Conservation (phyloP, 192 early-diverging fungal genomes). For the Gaertneriomyces semiglobifer region DNA sequence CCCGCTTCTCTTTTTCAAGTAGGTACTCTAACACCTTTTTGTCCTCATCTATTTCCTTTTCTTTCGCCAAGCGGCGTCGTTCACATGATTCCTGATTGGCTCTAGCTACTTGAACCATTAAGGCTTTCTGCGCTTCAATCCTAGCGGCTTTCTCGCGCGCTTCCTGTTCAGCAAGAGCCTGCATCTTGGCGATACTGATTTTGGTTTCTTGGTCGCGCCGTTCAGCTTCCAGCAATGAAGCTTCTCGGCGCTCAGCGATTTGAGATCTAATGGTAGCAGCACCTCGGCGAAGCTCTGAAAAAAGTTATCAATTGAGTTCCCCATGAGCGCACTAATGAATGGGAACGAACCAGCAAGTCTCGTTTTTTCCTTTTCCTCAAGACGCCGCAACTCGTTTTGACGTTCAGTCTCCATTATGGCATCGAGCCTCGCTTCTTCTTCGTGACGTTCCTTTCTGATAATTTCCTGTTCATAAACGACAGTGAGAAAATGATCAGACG, state of each 20-base stretch:
- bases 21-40: constrained; percentile 54
- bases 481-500: not conserved
- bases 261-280: constrained; percentile 54
- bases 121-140: constrained; percentile 36
- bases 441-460: constrained; percentile 46
- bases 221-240: constrained; percentile 52
- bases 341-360: constrained; percentile 41
- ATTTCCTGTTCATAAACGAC: constrained; percentile 36
- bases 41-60: constrained; percentile 55
- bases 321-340: not conserved
- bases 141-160: constrained; percentile 47
- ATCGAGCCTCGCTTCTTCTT: constrained; percentile 53
- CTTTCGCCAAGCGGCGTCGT: constrained; percentile 39
- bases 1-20: constrained; percentile 55
- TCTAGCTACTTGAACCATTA: constrained; percentile 40
- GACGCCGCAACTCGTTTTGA: constrained; percentile 46
- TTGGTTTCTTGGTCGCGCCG: constrained; percentile 59
- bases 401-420: constrained; percentile 58
- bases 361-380: constrained; percentile 48
- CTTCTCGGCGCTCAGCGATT: constrained; percentile 56
- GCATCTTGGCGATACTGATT: constrained; percentile 48
- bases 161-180: constrained; percentile 45
- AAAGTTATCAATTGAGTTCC: not conserved
- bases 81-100: constrained; percentile 54
- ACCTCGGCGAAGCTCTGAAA: constrained; percentile 46